Conservation (phyloP, 441 rosid genomes). For the Melastoma candidum region DNA sequence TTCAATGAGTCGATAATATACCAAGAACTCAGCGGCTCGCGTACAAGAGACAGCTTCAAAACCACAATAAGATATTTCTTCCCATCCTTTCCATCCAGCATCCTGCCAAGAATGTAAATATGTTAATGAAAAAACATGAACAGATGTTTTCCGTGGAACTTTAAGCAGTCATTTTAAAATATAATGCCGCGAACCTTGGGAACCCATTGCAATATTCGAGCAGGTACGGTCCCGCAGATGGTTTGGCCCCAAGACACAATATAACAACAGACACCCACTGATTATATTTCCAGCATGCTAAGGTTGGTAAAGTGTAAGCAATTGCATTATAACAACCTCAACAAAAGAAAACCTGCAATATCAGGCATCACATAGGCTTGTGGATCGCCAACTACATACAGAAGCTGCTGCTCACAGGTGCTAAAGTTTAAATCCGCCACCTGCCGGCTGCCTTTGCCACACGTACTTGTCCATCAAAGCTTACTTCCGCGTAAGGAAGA, state of each 20-base stretch:
- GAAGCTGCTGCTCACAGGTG: constrained; percentile 84
- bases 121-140: not conserved
- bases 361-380: constrained; percentile 84
- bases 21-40: constrained; percentile 80
- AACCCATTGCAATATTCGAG: constrained; percentile 59
- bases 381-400: constrained; percentile 86
- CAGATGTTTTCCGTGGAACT: not conserved
- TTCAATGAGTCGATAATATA: constrained; percentile 12
- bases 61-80: constrained; percentile 94
- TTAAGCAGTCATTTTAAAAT: not conserved
- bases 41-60: constrained; percentile 62
- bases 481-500: constrained; percentile 78
- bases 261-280: constrained; percentile 8
- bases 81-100: constrained; percentile 95
- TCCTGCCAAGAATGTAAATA: constrained; percentile 28
- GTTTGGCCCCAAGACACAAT: constrained; percentile 65
- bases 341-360: constrained; percentile 41
- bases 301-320: not conserved
- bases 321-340: not conserved
- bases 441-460: constrained; percentile 67
- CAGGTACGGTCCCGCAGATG: constrained; percentile 49
- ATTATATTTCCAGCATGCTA: not conserved
- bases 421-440: constrained; percentile 56
- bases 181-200: constrained; percentile 40
- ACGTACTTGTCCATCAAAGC: constrained; percentile 44